phyloP scores from a whole-genome alignment of 2,329 filamentous ascomycete genomes.

The Fragosphaeria purpurea region DNA sequence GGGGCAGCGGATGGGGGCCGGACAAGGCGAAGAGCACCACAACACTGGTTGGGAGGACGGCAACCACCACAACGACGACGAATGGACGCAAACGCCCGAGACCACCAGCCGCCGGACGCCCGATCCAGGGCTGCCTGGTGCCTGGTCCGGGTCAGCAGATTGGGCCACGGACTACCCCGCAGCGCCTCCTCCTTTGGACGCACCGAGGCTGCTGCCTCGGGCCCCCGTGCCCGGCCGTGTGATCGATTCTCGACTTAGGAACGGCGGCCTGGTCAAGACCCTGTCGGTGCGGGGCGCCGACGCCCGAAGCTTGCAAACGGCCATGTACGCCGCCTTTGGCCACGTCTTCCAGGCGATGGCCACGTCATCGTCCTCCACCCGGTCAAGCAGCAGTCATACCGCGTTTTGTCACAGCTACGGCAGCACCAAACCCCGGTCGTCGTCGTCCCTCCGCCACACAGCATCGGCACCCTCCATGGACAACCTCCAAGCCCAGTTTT shows the following conservation, averaged over 20 bases:
- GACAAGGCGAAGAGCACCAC: no score
- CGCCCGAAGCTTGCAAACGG: conserved; percentile 56
- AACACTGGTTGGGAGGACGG: no score
- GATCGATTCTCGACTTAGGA: conserved; percentile 62
- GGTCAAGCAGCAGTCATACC: no score
- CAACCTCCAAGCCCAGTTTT: conserved; percentile 30
- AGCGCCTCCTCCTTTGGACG: conserved; percentile 16
- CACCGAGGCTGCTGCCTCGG: conserved; percentile 57
- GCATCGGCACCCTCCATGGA: conserved; percentile 13
- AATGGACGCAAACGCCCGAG: conserved; percentile 46
- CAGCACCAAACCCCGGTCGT: conserved; percentile 3
- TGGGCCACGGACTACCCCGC: background rate
- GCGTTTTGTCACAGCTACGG: no score
- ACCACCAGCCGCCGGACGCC: conserved; percentile 33
- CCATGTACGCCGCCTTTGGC: conserved; percentile 53
- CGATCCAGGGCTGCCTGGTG: conserved; percentile 35
- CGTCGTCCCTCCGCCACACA: conserved; percentile 3
- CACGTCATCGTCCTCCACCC: conserved; percentile 17
- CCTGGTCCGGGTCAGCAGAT: background rate
- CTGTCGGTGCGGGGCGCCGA: conserved; percentile 53
- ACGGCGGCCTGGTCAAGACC: conserved; percentile 59
- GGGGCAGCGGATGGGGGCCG: conserved; percentile 13
- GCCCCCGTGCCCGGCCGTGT: conserved; percentile 54
- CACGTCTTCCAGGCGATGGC: conserved; percentile 39
- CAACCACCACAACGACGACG: conserved; percentile 24